Percentiles rank a stretch among this genome's conserved stretches.
phyloP scores from a whole-genome alignment of 306 rosid species.

The Sphenostylis stenocarpa region DNA sequence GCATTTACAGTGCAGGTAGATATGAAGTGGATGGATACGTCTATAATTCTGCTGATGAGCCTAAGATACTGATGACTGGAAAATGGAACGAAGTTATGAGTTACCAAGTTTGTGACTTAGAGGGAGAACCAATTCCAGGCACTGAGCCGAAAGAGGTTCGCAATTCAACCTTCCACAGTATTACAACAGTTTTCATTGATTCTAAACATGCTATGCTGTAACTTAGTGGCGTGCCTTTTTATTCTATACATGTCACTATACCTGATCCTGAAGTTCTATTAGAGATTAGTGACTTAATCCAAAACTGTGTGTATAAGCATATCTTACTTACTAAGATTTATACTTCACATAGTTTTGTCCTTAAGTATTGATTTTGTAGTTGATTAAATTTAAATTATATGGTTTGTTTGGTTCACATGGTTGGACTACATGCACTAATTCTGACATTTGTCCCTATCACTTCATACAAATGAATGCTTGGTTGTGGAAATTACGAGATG shows the following conservation, averaged over 20 bases:
- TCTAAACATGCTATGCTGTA: background rate
- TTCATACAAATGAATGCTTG: background rate
- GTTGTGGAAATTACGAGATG: background rate
- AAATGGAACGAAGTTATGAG: slow-evolving; percentile 86
- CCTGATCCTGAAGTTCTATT: background rate
- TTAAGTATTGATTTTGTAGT: background rate
- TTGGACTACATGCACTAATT: background rate
- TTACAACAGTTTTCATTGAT: background rate
- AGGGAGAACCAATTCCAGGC: slow-evolving; percentile 91
- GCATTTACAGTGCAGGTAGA: slow-evolving; percentile 70
- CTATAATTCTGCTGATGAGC: slow-evolving; percentile 81
- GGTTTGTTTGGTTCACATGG: background rate
- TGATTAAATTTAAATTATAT: background rate
- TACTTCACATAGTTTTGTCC: background rate
- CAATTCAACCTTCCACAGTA: slow-evolving; percentile 3
- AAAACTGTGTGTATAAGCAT: background rate
- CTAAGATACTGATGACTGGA: slow-evolving; percentile 85
- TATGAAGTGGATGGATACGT: slow-evolving; percentile 92
- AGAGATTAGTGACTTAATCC: background rate
- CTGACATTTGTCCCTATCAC: background rate
- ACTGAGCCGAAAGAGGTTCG: slow-evolving; percentile 84
- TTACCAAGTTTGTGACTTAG: slow-evolving; percentile 83
- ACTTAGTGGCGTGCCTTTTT: background rate
- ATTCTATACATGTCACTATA: background rate
- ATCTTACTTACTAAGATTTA: background rate